Evolutionary conservation across 345 rosid genomes (phyloP), one percentile per base, ranked within the genome.

Genomic region (Euphorbia tirucalli): DNA sequence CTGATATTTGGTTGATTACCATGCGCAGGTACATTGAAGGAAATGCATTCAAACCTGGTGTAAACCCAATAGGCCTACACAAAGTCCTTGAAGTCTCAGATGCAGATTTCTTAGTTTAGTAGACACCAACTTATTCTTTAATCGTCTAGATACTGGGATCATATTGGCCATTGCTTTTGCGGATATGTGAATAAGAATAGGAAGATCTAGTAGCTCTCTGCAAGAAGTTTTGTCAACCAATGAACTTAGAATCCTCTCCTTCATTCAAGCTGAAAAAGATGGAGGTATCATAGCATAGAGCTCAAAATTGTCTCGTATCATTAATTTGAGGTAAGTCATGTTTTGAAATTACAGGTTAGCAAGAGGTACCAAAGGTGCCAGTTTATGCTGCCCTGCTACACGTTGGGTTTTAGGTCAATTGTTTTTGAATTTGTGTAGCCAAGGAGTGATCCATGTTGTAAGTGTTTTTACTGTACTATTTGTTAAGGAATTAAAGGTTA

Each of bases 11-110:
- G 24, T 54, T 63, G 65, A 32, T 68, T 52, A 24, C 58, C 50
- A 25, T 63, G 27, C 49, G 65, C 80, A 93, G 95, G 95, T 87
- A 87, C 81, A 75, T 89, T 22, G 92, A 91, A 80, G 95, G 98
- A 69, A 93, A 88, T 77, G 77, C 87, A 6, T 90, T 93, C 84
- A 76, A 78, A 82, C 76, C 80, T 30, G 89, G 87, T 18, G 87
- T 70, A 31, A 87, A 86, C 71, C 87, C 92, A 4, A 90, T 87
- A 21, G 97, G 98, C 16, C 27, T 78, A 52, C 91, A 90, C 72
- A 81, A 79, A 71, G 87, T 83, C 69, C 87, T 91, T n/a, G 85
- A 93, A 86, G 88, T 87, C 14, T 75, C 91, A 28, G 90, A 87
- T 74, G 43, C 87, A 22, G 97, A 90, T 65, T 92, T 94, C 78